Base-by-base conservation (phyloP, 306 rosid species). In the Lagenaria siceraria region DNA sequence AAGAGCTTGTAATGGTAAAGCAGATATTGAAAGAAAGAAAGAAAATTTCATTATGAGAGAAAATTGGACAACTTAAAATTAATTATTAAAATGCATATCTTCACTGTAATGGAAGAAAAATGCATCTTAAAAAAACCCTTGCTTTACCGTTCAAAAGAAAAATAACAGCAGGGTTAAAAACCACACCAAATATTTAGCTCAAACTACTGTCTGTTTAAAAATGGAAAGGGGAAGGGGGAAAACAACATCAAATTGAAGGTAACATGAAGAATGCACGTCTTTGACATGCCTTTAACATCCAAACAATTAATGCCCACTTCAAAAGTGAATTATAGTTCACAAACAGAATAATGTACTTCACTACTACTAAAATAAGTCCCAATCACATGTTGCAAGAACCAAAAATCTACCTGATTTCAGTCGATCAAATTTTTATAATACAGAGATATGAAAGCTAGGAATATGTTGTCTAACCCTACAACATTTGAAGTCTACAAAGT, bases 11-110 rank as follows among this genome's bases (percentile, higher is more conserved):
- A 68, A 68, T 40, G n/a, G 43, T 43, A 69, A 80, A 72, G 82
- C 77, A 77, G 54, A 52, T 42, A 70, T 61, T 36, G 63, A 12
- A 70, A 21, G 64, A 88, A 70, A 49, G 74, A 86, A 65, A 54
- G 62, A 21, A 7, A 78, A 46, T 4, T 15, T 49, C 58, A 49
- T 72, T 15, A 8, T 72, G 6, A 25, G 6, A 25, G 52, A 15
- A 71, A 71, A 14, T 6, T 6, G 55, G 54, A 42, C 75, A 70
- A 70, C 75, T 21, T 70, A 42, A 43, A 24, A 70, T 4, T 22
- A 13, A 38, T 38, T 42, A 68, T 22, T 70, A 15, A 14, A 13
- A 7, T 8, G 18, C 55, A 70, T 11, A 70, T 24, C 55, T 43
- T 70, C 19, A 33, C 40, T 14, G 29, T 1, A 60, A 8, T 19